Conservation (phyloP, 768 basidiomycete genomes). For the Austroboletus eburneus region DNA sequence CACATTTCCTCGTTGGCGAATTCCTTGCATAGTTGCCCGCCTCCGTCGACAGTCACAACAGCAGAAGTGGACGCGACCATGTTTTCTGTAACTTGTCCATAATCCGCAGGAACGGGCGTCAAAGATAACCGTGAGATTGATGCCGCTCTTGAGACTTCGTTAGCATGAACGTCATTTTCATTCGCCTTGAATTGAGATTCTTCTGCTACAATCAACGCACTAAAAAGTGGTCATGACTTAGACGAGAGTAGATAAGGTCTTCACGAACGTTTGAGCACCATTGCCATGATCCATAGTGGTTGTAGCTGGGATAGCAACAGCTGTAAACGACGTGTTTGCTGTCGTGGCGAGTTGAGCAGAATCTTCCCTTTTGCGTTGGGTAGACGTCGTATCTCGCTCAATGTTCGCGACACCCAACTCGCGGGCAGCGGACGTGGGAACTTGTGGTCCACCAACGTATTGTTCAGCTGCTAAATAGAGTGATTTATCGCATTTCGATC, state of each 20-base stretch:
- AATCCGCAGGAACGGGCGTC: neutral
- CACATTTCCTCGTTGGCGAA: neutral
- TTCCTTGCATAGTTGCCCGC: neutral
- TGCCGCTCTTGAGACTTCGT: neutral
- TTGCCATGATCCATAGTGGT: neutral
- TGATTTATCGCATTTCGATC: neutral
- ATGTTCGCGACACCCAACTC: neutral
- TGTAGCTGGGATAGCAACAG: neutral
- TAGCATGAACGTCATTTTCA: neutral
- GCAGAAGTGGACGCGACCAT: neutral
- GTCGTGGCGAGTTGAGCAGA: neutral
- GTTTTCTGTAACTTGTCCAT: neutral
- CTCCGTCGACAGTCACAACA: neutral
- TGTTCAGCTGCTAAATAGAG: neutral
- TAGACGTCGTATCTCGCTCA: neutral
- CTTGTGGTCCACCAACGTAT: neutral
- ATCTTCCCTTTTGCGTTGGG: neutral
- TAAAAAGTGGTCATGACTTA: neutral
- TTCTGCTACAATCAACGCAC: neutral
- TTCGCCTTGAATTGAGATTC: neutral
- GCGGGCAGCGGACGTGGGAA: neutral
- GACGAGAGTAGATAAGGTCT: too few species aligned
- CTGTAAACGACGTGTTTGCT: neutral
- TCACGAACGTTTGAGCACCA: neutral
- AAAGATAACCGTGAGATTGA: neutral